phyloP scores from a whole-genome alignment of 371 early-diverging fungal species.

The Mortierella sp. region DNA sequence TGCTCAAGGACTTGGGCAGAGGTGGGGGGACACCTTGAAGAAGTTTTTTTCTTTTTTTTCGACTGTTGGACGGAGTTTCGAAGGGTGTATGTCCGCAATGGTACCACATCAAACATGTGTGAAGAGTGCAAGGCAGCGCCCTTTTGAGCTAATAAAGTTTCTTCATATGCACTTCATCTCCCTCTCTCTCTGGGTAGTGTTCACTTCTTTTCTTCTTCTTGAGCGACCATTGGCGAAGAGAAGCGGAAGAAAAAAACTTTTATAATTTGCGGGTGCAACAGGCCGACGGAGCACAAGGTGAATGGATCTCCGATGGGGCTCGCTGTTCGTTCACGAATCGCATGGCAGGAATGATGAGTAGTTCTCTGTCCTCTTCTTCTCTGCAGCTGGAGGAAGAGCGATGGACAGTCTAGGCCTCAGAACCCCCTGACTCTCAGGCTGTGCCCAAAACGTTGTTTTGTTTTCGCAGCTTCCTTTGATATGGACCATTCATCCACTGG shows the following conservation, averaged over 20 bases:
- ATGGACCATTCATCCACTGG: not conserved
- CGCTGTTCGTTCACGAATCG: not conserved
- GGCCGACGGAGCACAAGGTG: not conserved
- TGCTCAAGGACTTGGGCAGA: not conserved
- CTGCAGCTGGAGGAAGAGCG: not conserved
- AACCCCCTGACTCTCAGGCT: not conserved
- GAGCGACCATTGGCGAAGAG: not conserved
- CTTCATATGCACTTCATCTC: not conserved
- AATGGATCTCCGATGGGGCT: slow-evolving; percentile 12
- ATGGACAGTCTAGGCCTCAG: not conserved
- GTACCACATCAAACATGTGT: slow-evolving; percentile 1
- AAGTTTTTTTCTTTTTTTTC: not conserved
- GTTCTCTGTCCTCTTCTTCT: not conserved
- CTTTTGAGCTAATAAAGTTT: not conserved
- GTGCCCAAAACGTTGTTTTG: not conserved
- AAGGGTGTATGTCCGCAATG: not conserved
- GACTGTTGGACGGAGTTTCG: not conserved
- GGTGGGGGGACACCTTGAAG: not conserved
- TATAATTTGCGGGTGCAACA: not conserved
- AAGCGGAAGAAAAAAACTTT: not conserved
- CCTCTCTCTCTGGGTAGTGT: not conserved
- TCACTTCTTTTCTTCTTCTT: not conserved
- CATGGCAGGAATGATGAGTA: not conserved
- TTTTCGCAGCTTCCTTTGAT: not conserved
- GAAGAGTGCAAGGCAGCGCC: not conserved